Percentiles rank a stretch among this genome's conserved stretches.
These are phyloP conservation scores for Scedosporium apiospermum DNA, from an alignment of 2,329 filamentous ascomycete genomes.

Conservation along the genomic window DNA sequence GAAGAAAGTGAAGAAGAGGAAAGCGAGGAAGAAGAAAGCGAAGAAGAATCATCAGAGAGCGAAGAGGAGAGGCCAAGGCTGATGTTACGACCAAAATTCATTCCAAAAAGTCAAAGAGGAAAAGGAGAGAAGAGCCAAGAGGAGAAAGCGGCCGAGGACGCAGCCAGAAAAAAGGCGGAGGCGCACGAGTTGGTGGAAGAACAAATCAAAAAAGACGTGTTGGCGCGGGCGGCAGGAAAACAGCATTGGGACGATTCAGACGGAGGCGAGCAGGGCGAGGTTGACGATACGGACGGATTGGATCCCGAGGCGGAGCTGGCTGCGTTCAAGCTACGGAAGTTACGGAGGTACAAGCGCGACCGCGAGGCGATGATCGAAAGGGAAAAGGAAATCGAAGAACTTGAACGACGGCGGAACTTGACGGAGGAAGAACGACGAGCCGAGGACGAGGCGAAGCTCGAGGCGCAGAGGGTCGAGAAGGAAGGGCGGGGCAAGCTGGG, in stretches of 20 bases:
- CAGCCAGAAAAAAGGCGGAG: slow-evolving; percentile 57
- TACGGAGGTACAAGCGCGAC: slow-evolving; percentile 80
- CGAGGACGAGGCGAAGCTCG: slow-evolving; percentile 71
- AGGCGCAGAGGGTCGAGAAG: slow-evolving; percentile 55
- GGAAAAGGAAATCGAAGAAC: slow-evolving; percentile 79
- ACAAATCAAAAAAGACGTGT: slow-evolving; percentile 74
- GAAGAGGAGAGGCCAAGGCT: slow-evolving; percentile 50
- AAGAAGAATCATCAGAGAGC: slow-evolving; percentile 27
- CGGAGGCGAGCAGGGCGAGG: slow-evolving; percentile 57
- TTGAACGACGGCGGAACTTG: slow-evolving; percentile 79
- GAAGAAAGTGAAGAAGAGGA: slow-evolving; percentile 30
- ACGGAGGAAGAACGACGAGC: slow-evolving; percentile 76
- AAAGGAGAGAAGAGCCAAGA: slow-evolving; percentile 14
- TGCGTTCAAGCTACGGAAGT: slow-evolving; percentile 88
- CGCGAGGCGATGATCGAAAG: slow-evolving; percentile 73
- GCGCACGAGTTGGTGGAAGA: slow-evolving; percentile 77
- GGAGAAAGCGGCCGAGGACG: slow-evolving; percentile 40
- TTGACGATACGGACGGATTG: slow-evolving; percentile 81
- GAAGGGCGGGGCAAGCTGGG: slow-evolving; percentile 69
- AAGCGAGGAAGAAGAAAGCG: slow-evolving; percentile 27
- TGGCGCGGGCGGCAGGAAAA: slow-evolving; percentile 64
- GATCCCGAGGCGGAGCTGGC: slow-evolving; percentile 84
- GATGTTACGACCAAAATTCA: slow-evolving; percentile 55
- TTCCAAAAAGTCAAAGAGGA: slow-evolving; percentile 47
- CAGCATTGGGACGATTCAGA: slow-evolving; percentile 74